phyloP scores from a whole-genome alignment of 1,139 yeast genomes.

The Scheffersomyces stambukii region DNA sequence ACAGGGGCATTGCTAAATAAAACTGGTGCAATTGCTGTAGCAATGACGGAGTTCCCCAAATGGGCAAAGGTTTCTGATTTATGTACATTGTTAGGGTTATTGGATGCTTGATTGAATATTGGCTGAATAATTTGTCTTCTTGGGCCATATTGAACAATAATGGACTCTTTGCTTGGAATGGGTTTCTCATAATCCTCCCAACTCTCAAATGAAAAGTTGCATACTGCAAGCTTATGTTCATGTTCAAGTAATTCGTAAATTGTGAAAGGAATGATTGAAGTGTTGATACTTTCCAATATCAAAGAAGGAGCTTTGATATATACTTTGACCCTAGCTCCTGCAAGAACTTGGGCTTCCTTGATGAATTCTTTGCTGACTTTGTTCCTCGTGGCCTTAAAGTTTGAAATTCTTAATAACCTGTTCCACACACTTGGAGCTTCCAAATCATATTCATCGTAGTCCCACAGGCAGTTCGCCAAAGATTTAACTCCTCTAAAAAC shows the following conservation, averaged over 20 bases:
- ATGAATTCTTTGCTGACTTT: slow-evolving; percentile 60
- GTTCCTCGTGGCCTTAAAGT: slow-evolving; percentile 75
- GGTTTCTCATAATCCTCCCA: slow-evolving; percentile 91
- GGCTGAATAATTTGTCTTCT: slow-evolving; percentile 87
- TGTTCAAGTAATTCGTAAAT: slow-evolving; percentile 74
- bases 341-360: slow-evolving; percentile 53
- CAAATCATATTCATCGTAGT: slow-evolving; percentile 74
- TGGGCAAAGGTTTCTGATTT: slow-evolving; percentile 83
- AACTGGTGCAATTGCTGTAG: slow-evolving; percentile 89
- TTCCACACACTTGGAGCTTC: slow-evolving; percentile 78
- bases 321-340: slow-evolving; percentile 65
- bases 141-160: slow-evolving; percentile 90
- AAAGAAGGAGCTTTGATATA: slow-evolving; percentile 58
- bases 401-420: slow-evolving; percentile 67
- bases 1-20: slow-evolving; percentile 80
- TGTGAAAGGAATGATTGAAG: slow-evolving; percentile 47
- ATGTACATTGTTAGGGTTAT: slow-evolving; percentile 79
- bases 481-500: slow-evolving; percentile 87
- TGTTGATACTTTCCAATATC: slow-evolving; percentile 40
- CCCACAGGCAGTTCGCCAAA: slow-evolving; percentile 80
- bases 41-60: slow-evolving; percentile 66
- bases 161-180: slow-evolving; percentile 70
- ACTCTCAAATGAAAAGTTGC: slow-evolving; percentile 75
- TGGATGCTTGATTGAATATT: slow-evolving; percentile 73
- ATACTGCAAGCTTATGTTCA: slow-evolving; percentile 82